Percentiles rank a stretch among this genome's conserved stretches.
These are phyloP conservation scores for Tolypocladium amazonense DNA, from an alignment of 2,329 filamentous ascomycete genomes.

Conservation along the genomic window DNA sequence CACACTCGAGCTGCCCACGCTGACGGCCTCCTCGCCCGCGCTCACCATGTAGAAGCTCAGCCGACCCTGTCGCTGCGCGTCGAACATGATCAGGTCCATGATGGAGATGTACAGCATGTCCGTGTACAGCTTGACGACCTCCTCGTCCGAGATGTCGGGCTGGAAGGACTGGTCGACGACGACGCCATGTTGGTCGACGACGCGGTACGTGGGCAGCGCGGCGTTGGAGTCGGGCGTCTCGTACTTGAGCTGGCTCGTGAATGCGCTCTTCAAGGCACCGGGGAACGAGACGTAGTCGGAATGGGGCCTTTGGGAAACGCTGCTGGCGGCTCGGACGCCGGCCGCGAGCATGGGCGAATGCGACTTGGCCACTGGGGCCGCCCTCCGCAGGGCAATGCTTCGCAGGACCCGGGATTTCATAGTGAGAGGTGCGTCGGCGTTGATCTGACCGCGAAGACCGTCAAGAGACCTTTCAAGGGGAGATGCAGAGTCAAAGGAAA, in stretches of 20 bases:
- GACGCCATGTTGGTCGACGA: conserved; percentile 79
- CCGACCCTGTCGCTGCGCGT: conserved; percentile 89
- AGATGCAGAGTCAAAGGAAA: neutral
- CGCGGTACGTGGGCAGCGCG: conserved; percentile 82
- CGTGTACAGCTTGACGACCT: conserved; percentile 48
- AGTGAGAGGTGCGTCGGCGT: conserved; percentile 1
- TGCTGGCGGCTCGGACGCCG: conserved; percentile 29
- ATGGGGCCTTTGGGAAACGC: conserved; percentile 45
- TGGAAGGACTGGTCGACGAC: conserved; percentile 65
- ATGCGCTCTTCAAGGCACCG: conserved; percentile 89
- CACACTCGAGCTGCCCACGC: conserved; percentile 78
- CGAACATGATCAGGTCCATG: conserved; percentile 97
- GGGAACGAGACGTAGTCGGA: conserved; percentile 63
- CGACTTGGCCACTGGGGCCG: conserved; percentile 10
- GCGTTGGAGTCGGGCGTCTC: conserved; percentile 59
- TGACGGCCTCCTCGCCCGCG: conserved; percentile 88
- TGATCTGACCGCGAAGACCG: neutral
- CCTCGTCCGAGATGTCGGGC: conserved; percentile 57
- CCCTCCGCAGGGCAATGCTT: conserved; percentile 16
- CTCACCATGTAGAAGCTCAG: conserved; percentile 97
- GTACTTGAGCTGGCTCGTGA: conserved; percentile 72
- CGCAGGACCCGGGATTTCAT: conserved; percentile 25
- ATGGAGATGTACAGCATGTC: conserved; percentile 63
- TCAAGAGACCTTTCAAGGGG: neutral
- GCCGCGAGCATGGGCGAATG: conserved; percentile 10